Percentiles rank a stretch among this genome's conserved stretches.
Evolutionary conservation across 2,329 filamentous ascomycete species (phyloP).

Genomic region (Xylariaceae sp.): DNA sequence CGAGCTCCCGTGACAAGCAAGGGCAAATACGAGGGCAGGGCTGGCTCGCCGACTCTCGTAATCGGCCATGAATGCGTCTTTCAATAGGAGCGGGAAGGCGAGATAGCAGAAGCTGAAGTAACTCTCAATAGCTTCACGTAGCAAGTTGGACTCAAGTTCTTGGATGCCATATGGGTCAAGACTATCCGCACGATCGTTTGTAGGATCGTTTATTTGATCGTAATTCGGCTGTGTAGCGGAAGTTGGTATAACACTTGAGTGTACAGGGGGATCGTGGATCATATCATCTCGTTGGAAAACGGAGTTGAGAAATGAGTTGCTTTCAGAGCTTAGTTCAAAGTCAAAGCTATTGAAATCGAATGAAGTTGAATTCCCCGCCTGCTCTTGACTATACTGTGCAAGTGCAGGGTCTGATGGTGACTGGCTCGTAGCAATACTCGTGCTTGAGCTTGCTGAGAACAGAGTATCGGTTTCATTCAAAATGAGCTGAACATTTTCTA

Average conservation of each 20-base stretch:
- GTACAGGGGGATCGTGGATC: neutral
- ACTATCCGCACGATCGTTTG: neutral
- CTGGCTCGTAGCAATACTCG: neutral
- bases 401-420: neutral
- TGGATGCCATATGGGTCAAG: constrained; percentile 6
- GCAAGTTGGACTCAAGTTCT: neutral
- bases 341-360: constrained; percentile 1
- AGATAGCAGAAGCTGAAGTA: constrained; percentile 10
- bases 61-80: constrained; percentile 11
- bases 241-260: neutral
- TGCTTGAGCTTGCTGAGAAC: neutral
- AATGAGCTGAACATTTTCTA: neutral
- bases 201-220: neutral
- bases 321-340: constrained; percentile 7
- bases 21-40: constrained; percentile 10
- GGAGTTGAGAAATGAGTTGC: constrained; percentile 9
- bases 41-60: constrained; percentile 5
- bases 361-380: neutral
- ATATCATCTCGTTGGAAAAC: constrained; percentile 7
- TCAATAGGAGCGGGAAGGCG: constrained; percentile 9
- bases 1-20: constrained; percentile 12
- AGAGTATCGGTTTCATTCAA: neutral
- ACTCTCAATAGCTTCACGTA: constrained; percentile 10
- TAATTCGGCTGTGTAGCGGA: neutral
- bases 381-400: neutral